These are phyloP conservation scores for Allium fistulosum DNA, from an alignment of 106 monocot species.

Conservation along the genomic window DNA sequence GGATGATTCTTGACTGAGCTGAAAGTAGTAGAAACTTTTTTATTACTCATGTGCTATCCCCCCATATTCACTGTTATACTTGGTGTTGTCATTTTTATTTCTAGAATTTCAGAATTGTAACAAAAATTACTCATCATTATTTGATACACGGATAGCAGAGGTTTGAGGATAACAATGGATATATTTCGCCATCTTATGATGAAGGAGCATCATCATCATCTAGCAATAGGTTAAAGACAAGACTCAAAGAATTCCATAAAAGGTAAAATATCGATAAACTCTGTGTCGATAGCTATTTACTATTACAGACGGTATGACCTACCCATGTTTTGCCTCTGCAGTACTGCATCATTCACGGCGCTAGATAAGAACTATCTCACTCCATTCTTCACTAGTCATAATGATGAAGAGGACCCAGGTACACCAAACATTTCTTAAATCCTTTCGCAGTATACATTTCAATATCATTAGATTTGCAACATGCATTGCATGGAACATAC, in stretches of 20 bases:
- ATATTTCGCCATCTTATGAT: slow-evolving; percentile 52
- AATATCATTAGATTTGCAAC: too few relatives aligned
- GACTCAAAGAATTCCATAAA: slow-evolving; percentile 71
- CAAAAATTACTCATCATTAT: too few relatives aligned
- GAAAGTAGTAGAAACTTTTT: not conserved
- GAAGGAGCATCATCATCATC: slow-evolving; percentile 85
- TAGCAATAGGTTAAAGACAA: slow-evolving; percentile 73
- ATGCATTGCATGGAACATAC: too few relatives aligned
- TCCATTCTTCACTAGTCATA: slow-evolving; percentile 57
- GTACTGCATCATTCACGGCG: slow-evolving; percentile 26
- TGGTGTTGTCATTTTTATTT: not conserved
- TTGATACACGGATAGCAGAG: slow-evolving; percentile 18
- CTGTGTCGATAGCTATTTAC: not conserved
- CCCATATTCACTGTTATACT: not conserved
- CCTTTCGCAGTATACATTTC: too few relatives aligned
- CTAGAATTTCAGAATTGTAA: too few relatives aligned
- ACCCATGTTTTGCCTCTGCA: slow-evolving; percentile 3
- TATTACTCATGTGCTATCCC: not conserved
- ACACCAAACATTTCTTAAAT: not conserved
- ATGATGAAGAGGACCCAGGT: slow-evolving; percentile 74
- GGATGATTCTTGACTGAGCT: not conserved
- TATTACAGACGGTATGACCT: not conserved
- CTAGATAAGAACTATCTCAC: slow-evolving; percentile 30
- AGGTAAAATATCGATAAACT: slow-evolving; percentile 17
- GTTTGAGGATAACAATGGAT: slow-evolving; percentile 54